Evolutionary conservation across 108 stramenopile species (phyloP), one percentile per base, ranked within the genome.

Genomic region (Nitzschia inconspicua): DNA sequence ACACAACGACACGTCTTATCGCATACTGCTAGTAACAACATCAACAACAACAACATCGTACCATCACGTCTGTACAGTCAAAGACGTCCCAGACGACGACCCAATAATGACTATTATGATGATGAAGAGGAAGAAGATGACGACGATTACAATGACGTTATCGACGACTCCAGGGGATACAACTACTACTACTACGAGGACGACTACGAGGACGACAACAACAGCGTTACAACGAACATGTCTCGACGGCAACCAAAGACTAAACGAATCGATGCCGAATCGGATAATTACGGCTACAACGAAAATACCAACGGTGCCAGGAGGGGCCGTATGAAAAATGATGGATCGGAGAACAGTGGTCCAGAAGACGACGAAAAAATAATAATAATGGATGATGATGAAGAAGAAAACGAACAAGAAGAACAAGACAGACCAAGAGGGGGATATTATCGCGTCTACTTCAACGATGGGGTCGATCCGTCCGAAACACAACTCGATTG

Each of bases 401-500:
- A 55, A 10, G 64, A 44, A 16, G 53, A 55, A 23, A 14, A 29
- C 22, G 28, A 14, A n/a, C 28, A 29, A 10, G 39, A 54, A 6
- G 30, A 3, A 13, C 22, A 28, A n/a, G 5, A 30, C 19, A 25
- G 26, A 2, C 29, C 6, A 20, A 34, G 70, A 37, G 67, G 67
- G n/a, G 67, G 67, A 27, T 47, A 57, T 27, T 68, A 68, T 32
- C 47, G 52, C 22, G 67, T 68, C 18, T 28, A 35, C 25, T 68
- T 68, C 25, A 44, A 68, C 27, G 35, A 36, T n/a, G 51, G 30
- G 3, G 55, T 68, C 4, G 67, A 68, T 53, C 40, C 58, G 11
- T 44, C 46, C 29, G 67, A 68, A 44, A 44, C 43, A 8, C 57
- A 68, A 35, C 57, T 64, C 4, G 70, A 72, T 22, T 72, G 70